These are phyloP conservation scores for Pyrenophora graminea DNA, from an alignment of 2,329 filamentous ascomycete genomes.

Conservation along the genomic window DNA sequence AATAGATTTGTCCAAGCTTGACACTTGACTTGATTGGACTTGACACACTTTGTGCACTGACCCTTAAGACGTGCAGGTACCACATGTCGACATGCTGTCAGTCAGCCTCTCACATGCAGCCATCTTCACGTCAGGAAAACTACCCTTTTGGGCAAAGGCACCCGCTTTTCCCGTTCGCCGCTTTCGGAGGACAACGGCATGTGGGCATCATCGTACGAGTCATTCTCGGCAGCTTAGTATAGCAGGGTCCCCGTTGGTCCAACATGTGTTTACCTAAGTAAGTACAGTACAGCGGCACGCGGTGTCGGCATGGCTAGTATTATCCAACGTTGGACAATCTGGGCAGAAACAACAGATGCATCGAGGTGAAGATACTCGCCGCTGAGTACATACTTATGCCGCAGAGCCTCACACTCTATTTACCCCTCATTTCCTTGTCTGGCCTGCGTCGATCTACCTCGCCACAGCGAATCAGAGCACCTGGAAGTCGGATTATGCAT, in stretches of 20 bases:
- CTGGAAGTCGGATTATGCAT: conserved; percentile 21
- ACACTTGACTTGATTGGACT: background rate
- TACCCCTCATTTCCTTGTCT: conserved; percentile 19
- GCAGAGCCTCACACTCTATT: conserved; percentile 19
- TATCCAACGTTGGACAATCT: background rate
- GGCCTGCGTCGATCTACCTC: conserved; percentile 23
- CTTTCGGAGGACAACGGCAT: conserved; percentile 15
- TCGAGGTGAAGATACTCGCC: conserved; percentile 1
- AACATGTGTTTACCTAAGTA: background rate
- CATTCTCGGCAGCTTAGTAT: conserved; percentile 17
- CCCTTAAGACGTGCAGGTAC: background rate
- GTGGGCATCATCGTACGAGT: conserved; percentile 15
- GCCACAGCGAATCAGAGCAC: conserved; percentile 23
- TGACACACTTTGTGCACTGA: background rate
- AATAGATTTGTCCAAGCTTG: conserved; percentile 5
- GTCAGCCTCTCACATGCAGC: no score
- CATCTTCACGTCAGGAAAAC: background rate
- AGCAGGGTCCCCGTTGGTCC: conserved; percentile 6
- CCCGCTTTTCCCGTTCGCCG: conserved; percentile 12
- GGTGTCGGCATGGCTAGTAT: background rate
- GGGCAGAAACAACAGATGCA: background rate
- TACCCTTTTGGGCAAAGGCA: conserved; percentile 4
- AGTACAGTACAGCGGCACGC: background rate
- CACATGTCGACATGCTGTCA: background rate
- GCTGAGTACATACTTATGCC: conserved; percentile 1